These are phyloP conservation scores for Plasmodium gonderi DNA, from an alignment of 169 alveolate genomes.

Conservation along the genomic window DNA sequence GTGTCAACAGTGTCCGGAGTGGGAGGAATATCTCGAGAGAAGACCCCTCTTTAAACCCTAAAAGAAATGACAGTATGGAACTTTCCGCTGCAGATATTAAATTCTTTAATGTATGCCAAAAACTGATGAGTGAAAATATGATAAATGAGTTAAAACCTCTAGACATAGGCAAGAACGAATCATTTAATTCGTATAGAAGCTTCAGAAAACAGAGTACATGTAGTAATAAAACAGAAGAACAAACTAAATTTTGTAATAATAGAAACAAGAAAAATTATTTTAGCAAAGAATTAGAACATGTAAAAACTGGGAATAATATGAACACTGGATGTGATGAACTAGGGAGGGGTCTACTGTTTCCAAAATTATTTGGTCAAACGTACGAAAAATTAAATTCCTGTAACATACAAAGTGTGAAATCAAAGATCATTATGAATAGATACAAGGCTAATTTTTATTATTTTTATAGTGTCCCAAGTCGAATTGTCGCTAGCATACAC, in stretches of 20 bases:
- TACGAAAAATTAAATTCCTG: constrained; percentile 57
- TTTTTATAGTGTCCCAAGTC: constrained; percentile 11
- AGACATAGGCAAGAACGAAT: constrained; percentile 23
- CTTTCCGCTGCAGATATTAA: constrained; percentile 13
- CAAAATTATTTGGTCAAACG: constrained; percentile 52
- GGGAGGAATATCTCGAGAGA: not conserved
- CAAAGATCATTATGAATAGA: constrained; percentile 64
- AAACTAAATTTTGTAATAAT: constrained; percentile 1
- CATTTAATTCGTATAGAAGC: constrained; percentile 4
- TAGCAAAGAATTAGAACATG: not conserved
- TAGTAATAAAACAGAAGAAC: constrained; percentile 42
- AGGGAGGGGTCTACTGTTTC: constrained; percentile 20
- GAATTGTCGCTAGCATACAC: not conserved
- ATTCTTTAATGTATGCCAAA: constrained; percentile 28
- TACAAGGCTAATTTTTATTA: constrained; percentile 69
- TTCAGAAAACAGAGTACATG: constrained; percentile 19
- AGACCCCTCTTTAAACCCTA: constrained; percentile 17
- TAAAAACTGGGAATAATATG: not conserved
- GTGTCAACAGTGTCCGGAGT: not conserved
- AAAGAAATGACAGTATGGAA: constrained; percentile 41
- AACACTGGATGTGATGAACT: not conserved
- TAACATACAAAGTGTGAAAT: constrained; percentile 49
- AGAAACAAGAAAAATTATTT: constrained; percentile 15
- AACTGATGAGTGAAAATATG: constrained; percentile 53
- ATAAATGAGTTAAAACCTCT: constrained; percentile 21